Conservation (phyloP, 345 rosid species). For the Durio zibethinus region DNA sequence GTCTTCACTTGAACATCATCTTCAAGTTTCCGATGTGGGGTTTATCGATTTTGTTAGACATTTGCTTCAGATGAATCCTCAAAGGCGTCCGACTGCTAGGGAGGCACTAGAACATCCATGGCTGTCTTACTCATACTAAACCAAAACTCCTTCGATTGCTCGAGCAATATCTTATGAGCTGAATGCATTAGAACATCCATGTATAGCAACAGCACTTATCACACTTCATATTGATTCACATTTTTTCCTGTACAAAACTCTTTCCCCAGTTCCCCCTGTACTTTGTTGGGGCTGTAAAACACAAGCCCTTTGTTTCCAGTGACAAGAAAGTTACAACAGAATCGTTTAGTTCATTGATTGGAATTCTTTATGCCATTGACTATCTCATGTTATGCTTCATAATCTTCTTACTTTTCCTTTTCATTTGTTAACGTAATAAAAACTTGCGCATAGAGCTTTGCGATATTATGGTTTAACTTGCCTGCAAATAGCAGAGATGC, state of each 20-base stretch:
- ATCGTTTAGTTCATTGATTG: slow-evolving; percentile 7
- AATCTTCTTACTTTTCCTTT: neutral
- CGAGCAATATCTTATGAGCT: neutral
- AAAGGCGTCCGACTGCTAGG: slow-evolving; percentile 69
- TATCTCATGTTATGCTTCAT: neutral
- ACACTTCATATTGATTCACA: neutral
- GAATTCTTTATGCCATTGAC: neutral
- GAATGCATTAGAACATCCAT: too few relatives aligned
- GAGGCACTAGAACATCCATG: slow-evolving; percentile 90
- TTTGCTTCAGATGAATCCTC: slow-evolving; percentile 78
- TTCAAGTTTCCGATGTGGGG: slow-evolving; percentile 48
- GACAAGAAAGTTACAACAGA: slow-evolving; percentile 12
- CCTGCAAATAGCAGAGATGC: neutral
- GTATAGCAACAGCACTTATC: neutral
- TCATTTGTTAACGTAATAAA: too few relatives aligned
- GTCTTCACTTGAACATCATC: slow-evolving; percentile 57
- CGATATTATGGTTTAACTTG: neutral
- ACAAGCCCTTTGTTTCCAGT: slow-evolving; percentile 11
- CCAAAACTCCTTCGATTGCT: neutral
- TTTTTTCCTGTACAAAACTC: slow-evolving; percentile 7
- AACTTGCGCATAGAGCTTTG: neutral
- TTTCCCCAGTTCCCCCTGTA: neutral
- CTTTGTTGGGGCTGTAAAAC: slow-evolving; percentile 25
- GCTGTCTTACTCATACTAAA: slow-evolving; percentile 48
- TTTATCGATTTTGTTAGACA: slow-evolving; percentile 59